Evolutionary conservation across 2,329 filamentous ascomycete genomes (phyloP), one percentile per base, ranked within the genome.

Genomic region (Fusarium equiseti): DNA sequence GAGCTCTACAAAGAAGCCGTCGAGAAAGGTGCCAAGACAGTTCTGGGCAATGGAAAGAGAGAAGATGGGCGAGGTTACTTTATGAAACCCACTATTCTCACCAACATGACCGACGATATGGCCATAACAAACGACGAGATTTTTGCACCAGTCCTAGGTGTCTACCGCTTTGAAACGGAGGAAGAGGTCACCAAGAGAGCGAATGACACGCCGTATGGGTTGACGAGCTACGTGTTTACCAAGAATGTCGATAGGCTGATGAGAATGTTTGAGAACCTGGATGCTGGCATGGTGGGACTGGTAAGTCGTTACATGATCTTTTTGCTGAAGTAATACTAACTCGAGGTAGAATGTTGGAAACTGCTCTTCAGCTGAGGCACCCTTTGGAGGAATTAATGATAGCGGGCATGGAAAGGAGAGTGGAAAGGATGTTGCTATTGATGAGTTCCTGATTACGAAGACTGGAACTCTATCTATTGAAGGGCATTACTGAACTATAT

Each of bases 251-350:
- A 32, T 16, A 24, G 50, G 3, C 12, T 43, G 5, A 55, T 51
- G 50, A 24, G 57, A 9, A 8, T 56, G 6, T 24, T 59, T 11
- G 57, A 59, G 18, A 40, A 27, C 11, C 24, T 56, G 2, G 24
- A 59, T 3, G 42, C 50, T 29, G 57, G 57, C 2, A 59, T 59
- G 50, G 24, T 59, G 1, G 57, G 57, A 16, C 13, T 45, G 15
- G 57, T 46, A 59, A 29, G 40, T 26, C 6, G 3, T 38, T 12
- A 5, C 22, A 10, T 26, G 13, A 11, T 11, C 8, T 5, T 15
- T 6, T 13, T 38, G 5, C 3, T 2, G 2, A 6, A 40, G 38
- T 8, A 35, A 54, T n/a, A 26, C 35, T 24, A 10, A 38, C 35
- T 38, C 11, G 18, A n/a, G 10, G 11, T 12, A 38, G 35, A 38